A percentile compares a stretch with the other conserved stretches of the same genome.
phyloP scores from a whole-genome alignment of 2,329 filamentous ascomycete genomes.

The Acrodontium crateriforme region DNA sequence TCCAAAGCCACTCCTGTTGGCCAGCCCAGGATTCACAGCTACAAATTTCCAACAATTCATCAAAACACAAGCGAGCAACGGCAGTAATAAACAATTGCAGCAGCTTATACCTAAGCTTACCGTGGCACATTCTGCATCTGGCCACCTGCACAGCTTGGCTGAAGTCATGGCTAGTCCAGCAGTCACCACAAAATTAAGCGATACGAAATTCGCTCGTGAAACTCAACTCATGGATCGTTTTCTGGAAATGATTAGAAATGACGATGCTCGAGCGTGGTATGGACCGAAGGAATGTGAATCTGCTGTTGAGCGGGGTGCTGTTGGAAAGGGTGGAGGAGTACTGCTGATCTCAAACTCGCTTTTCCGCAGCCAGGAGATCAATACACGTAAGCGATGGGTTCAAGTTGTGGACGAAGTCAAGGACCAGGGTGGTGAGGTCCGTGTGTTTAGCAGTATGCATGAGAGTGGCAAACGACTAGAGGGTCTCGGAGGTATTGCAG shows the following conservation, averaged over 20 bases:
- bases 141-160: conserved; percentile 73
- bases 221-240: conserved; percentile 76
- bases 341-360: conserved; percentile 76
- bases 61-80: conserved; percentile 44
- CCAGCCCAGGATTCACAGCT: conserved; percentile 80
- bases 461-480: conserved; percentile 82
- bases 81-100: conserved; percentile 59
- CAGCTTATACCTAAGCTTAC: conserved; percentile 47
- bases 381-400: conserved; percentile 67
- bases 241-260: conserved; percentile 59
- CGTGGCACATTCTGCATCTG: conserved; percentile 72
- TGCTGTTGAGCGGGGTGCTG: conserved; percentile 75
- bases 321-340: conserved; percentile 72
- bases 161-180: conserved; percentile 75
- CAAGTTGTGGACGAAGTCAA: conserved; percentile 76
- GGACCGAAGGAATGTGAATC: conserved; percentile 68
- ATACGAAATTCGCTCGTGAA: conserved; percentile 80
- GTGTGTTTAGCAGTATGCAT: conserved; percentile 83
- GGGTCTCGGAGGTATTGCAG: conserved; percentile 73
- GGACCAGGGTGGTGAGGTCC: conserved; percentile 67
- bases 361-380: conserved; percentile 71
- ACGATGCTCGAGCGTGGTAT: conserved; percentile 86
- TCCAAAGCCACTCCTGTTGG: conserved; percentile 63
- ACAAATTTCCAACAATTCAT: conserved; percentile 66
- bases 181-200: conserved; percentile 61